A percentile compares a stretch with the other conserved stretches of the same genome.
These are phyloP conservation scores for Phialophora chinensis DNA, from an alignment of 2,329 filamentous ascomycete genomes.

Conservation along the genomic window DNA sequence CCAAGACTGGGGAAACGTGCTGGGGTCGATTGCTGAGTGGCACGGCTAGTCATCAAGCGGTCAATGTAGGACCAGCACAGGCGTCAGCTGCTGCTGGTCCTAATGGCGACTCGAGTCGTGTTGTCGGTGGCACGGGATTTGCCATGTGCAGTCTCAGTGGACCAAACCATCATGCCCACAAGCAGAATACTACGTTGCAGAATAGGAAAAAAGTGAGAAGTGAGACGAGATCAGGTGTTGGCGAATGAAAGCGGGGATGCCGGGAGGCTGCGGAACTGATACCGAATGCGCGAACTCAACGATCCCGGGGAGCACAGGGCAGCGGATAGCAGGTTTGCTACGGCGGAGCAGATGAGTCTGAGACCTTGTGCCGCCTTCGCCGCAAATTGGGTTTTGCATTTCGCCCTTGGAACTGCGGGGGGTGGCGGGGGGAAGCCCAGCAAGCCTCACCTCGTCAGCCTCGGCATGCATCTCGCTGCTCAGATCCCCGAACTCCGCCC, in stretches of 20 bases:
- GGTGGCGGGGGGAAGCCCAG: not conserved
- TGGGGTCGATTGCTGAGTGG: not conserved
- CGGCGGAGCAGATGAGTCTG: not conserved
- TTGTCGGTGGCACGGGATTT: not conserved
- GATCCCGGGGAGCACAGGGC: not conserved
- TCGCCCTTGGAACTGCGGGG: not conserved
- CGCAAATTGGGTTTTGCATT: not conserved
- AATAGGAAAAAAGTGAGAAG: not conserved
- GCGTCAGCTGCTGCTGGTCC: constrained; percentile 7
- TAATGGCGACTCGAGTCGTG: not conserved
- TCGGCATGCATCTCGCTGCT: constrained; percentile 6
- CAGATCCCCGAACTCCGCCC: not conserved
- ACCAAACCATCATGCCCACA: not conserved
- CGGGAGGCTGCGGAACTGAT: constrained; percentile 5
- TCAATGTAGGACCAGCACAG: not conserved
- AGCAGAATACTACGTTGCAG: constrained; percentile 12
- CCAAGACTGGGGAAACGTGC: not conserved
- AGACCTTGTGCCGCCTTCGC: not conserved
- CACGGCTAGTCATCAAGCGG: not conserved
- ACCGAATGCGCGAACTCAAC: not conserved
- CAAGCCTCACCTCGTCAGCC: not conserved
- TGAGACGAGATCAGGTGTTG: not conserved
- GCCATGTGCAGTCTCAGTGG: not conserved
- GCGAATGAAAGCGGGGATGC: not conserved
- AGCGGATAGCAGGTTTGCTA: not conserved